These are phyloP conservation scores for Gloeopeniophorella convolvens DNA, from an alignment of 768 basidiomycete genomes.

Conservation along the genomic window DNA sequence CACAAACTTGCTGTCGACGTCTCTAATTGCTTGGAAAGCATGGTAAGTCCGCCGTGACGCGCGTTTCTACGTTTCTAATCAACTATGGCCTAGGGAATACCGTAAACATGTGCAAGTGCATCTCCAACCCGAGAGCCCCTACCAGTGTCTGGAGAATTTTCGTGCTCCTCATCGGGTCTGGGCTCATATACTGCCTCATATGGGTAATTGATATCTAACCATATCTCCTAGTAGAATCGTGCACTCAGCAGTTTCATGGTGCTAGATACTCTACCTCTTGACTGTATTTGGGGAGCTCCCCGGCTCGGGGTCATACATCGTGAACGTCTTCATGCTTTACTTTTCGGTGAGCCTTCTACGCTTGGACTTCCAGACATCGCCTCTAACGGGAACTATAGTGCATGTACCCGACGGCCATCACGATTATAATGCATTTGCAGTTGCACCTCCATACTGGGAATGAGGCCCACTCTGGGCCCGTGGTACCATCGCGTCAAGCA, in stretches of 20 bases:
- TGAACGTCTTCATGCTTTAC: slow-evolving; percentile 11
- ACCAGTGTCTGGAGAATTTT: too few species aligned
- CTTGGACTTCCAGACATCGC: too few species aligned
- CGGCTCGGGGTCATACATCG: slow-evolving; percentile 5
- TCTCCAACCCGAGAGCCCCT: too few species aligned
- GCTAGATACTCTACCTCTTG: slow-evolving; percentile 12
- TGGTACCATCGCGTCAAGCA: background rate
- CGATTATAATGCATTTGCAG: slow-evolving; percentile 9
- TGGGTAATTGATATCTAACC: slow-evolving; percentile 3
- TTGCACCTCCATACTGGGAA: too few species aligned
- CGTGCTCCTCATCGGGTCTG: too few species aligned
- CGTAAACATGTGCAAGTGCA: too few species aligned
- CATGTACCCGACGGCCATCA: slow-evolving; percentile 14
- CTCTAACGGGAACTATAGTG: slow-evolving; percentile 2
- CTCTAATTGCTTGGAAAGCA: too few species aligned
- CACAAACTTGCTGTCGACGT: too few species aligned
- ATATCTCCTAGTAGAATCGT: background rate
- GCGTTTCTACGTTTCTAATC: too few species aligned
- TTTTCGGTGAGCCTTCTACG: background rate
- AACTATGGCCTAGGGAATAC: too few species aligned
- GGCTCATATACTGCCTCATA: slow-evolving; percentile 9
- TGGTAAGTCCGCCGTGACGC: too few species aligned
- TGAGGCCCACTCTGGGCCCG: background rate
- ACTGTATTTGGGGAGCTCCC: slow-evolving; percentile 1
- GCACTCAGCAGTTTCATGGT: background rate